Evolutionary conservation across 169 alveolate genomes (phyloP), one percentile per base, ranked within the genome.

Genomic region (Miamiensis avidus): DNA sequence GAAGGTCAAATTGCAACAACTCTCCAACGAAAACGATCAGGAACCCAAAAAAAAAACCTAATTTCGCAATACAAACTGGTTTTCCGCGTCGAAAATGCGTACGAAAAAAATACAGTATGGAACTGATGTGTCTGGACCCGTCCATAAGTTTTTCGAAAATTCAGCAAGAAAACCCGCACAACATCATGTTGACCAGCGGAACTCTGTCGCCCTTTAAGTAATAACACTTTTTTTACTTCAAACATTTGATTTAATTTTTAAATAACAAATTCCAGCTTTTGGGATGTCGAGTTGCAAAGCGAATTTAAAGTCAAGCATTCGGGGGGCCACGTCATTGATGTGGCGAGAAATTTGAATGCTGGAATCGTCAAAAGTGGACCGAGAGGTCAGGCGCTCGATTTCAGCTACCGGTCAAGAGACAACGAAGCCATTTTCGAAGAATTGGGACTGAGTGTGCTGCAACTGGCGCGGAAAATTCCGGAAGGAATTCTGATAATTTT

Each of bases 81-180:
- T 11, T 49, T 49, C 20, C 4, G 20, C 4, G 20, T 11, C 4
- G 69, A 49, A 11, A 4, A 49, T 49, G 69, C 4, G n/a, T n/a
- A 49, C 4, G 20, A 49, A 49, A 49, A 20, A 49, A 49, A 11
- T 11, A 49, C 69, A 28, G 49, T 0, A 30, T 89, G 15, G 76
- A 86, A 69, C 31, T 86, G 29, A 82, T 64, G 78, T 89, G 93
- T 74, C 83, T 89, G 78, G 88, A 89, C 79, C 93, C 93, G 20
- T 89, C 91, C 1, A 32, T 85, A 28, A 88, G 88, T 0, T 89
- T 89, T 69, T 82, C 81, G 34, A 86, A 85, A 49, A 89, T 89
- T 29, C 29, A 82, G 30, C 82, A 85, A 29, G 77, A 34, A 65
- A 69, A 30, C 26, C 93, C 93, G 29, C 76, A 78, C 82, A 76